Evolutionary conservation across 306 rosid species (phyloP), one percentile per base, ranked within the genome.

Genomic region (Vicia faba): DNA sequence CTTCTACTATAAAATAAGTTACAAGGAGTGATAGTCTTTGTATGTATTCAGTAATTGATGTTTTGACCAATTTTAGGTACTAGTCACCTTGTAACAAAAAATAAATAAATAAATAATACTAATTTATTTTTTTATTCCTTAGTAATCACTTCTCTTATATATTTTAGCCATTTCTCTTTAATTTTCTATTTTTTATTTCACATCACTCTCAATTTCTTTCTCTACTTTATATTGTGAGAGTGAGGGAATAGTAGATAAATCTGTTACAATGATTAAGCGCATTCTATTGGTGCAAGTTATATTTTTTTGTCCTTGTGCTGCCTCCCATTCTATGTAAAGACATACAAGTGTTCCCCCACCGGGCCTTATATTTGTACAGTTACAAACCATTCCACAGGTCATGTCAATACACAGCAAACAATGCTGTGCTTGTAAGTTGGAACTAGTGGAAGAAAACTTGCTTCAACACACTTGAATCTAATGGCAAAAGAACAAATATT

Each of bases 1-100:
- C 49, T 54, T 66, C 40, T n/a, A 28, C 40, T 19, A 12, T 12
- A 76, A 63, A 61, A 31, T 43, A 62, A 31, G 13, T 40, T 63
- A 9, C 48, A 69, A 31, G 8, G 1, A 60, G 16, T 26, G 28
- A 11, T 33, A n/a, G 63, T 45, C 51, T 7, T 45, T 45, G 10
- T 14, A 14, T 18, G 20, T 14, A 45, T 5, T 31, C 36, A 4
- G 36, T 31, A 31, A 31, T 31, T 31, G 36, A 31, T 31, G 7
- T 31, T 5, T 31, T 31, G 36, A 31, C 5, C 36, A 31, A 31
- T 31, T 5, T 31, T 31, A 31, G 36, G 36, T 31, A 5, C 36
- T 31, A 29, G 36, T 33, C 38, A 33, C 38, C 38, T 33, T 33
- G 38, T 33, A 6, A 7, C 2, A 33, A 7, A 33, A 7, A 6